phyloP scores from a whole-genome alignment of 495 filamentous ascomycete species.

The Aspergillus kassunensis region DNA sequence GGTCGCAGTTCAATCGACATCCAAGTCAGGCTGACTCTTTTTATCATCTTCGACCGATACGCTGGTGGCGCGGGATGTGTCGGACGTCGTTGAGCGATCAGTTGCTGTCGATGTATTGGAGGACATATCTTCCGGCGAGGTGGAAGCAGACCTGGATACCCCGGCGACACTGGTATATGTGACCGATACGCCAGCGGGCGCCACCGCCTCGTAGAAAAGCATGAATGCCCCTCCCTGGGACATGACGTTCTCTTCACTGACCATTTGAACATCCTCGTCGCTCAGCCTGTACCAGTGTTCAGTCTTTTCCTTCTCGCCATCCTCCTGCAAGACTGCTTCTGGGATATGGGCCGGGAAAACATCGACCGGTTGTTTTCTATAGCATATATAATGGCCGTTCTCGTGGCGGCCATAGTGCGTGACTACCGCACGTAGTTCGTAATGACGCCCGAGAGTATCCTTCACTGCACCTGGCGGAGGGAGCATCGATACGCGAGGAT shows the following conservation, averaged over 20 bases:
- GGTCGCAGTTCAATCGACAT: conserved; percentile 15
- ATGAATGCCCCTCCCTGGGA: conserved; percentile 86
- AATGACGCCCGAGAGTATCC: conserved; percentile 49
- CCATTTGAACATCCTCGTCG: conserved; percentile 74
- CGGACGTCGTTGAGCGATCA: conserved; percentile 23
- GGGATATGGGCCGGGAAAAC: conserved; percentile 34
- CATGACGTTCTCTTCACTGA: conserved; percentile 69
- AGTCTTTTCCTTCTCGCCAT: conserved; percentile 34
- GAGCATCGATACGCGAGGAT: conserved; percentile 68
- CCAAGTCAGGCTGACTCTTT: conserved; percentile 1
- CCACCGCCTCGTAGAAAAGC: conserved; percentile 80
- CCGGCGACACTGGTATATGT: too few relatives aligned
- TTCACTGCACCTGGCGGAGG: conserved; percentile 38
- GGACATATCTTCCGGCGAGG: conserved; percentile 30
- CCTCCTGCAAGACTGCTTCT: conserved; percentile 33
- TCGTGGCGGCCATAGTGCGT: conserved; percentile 89
- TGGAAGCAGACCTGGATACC: conserved; percentile 22
- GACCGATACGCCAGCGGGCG: too few relatives aligned
- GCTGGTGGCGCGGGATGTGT: conserved; percentile 34
- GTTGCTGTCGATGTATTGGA: conserved; percentile 26
- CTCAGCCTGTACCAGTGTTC: conserved; percentile 79
- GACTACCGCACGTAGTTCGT: conserved; percentile 78
- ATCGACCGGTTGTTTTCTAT: conserved; percentile 58
- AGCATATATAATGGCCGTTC: conserved; percentile 94
- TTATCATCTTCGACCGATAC: conserved; percentile 22